Base-by-base conservation (phyloP, 176 grass and related monocot genomes). In the Triticum urartu region DNA sequence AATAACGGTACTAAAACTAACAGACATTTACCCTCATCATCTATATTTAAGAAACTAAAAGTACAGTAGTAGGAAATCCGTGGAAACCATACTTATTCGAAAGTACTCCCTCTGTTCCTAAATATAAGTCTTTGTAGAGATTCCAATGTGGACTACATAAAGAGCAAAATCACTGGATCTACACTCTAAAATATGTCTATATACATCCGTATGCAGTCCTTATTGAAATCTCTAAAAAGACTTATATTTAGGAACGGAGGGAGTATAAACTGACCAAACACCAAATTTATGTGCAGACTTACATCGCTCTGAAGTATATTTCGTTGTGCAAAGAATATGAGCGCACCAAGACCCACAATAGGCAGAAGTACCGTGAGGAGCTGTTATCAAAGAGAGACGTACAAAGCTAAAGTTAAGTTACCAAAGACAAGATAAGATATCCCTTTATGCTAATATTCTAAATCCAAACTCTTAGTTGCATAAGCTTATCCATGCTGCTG, bases 281-380 rank as follows among this genome's bases (percentile, higher is more conserved):
- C 15, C 42, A 62, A 34, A 17, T 45, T 71, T 58, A 66, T 61
- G 40, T 40, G 75, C 11, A 64, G 40, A 78, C 95, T 93, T 88
- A 98, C 95, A 91, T 79, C 72, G 30, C 86, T 87, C 81, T 91
- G 91, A 67, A 98, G 88, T 86, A 95, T 98, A 87, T 98, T 84
- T 79, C 85, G 89, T 13, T 88, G 75, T 48, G 86, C 91, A 86
- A 98, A 95, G 88, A 91, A 98, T 79, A 98, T 89, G 81, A 98
- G 92, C 72, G 89, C 95, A 71, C 81, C 90, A 18, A 98, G 52
- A 80, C 89, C 91, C 65, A 98, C 59, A 84, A 98, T 89, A 72
- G 95, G 95, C 45, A 98, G 79, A 48, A 98, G 71, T 76, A 95
- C 80, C 76, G 88, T 81, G 71, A 98, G 56, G 35, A 98, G 88